Evolutionary conservation across 257 asterid genomes (phyloP), one percentile per base, ranked within the genome.

Genomic region (Misopates orontium): DNA sequence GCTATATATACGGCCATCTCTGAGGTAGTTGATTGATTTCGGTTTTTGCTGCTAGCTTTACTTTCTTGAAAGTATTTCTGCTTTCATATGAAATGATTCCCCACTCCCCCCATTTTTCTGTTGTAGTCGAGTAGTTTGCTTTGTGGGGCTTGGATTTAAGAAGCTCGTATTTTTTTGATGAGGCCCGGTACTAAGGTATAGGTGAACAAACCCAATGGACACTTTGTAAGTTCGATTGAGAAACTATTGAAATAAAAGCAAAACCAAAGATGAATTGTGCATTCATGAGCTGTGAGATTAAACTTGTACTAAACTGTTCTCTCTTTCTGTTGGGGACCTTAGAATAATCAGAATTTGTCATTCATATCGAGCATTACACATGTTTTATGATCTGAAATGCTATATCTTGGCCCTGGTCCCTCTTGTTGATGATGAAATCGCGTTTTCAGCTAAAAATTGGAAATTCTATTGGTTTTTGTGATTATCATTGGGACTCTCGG

Each of bases 1-100:
- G 79, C 81, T 32, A 79, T 94, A 73, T 83, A 79, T 75, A 94
- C 99, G 14, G 80, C 97, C 69, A 70, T 94, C 60, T 94, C 99
- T 23, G 99, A 90, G 99, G 99, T 90, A 63, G n/a, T n/a, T n/a
- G n/a, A n/a, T 50, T 65, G 42, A 58, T 52, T 62, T 73, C 13
- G 55, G 31, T 51, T 19, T 3, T 23, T 56, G n/a, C 71, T 64
- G 16, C 59, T 55, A 25, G 12, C 53, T 56, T 55, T 56, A 21
- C 14, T 13, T 75, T 17, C n/a, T n/a, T n/a, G n/a, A n/a, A n/a
- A n/a, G n/a, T n/a, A n/a, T n/a, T n/a, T n/a, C n/a, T n/a, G n/a
- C n/a, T n/a, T n/a, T 42, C 36, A 28, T 28, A 28, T 61, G 15
- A 14, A 20, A n/a, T 24, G 57, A 36, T 42, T 69, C 8, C 18